Conservation (phyloP, 371 early-diverging fungal genomes). For the Circinella minor region DNA sequence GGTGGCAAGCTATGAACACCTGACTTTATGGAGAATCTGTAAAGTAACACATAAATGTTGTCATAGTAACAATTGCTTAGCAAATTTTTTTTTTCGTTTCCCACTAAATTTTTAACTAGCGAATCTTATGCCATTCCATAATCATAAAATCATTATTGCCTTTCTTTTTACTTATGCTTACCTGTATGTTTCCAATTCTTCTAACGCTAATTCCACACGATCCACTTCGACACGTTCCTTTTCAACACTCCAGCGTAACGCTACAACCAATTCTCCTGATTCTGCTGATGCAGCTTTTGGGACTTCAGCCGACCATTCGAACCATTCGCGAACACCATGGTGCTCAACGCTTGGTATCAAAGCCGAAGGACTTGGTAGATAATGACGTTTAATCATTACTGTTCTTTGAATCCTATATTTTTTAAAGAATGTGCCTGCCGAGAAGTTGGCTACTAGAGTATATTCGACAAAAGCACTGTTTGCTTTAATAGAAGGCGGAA, state of each 20-base stretch:
- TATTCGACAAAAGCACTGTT: constrained; percentile 50
- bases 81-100: neutral
- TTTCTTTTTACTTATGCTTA: constrained; percentile 11
- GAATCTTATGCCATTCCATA: too few relatives aligned
- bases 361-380: constrained; percentile 46
- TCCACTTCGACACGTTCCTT: constrained; percentile 49
- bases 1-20: constrained; percentile 46
- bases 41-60: neutral
- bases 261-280: constrained; percentile 46
- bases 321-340: constrained; percentile 49
- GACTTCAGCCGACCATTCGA: constrained; percentile 51
- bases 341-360: constrained; percentile 47
- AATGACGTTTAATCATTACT: constrained; percentile 44
- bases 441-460: constrained; percentile 46
- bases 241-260: constrained; percentile 50
- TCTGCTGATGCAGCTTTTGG: constrained; percentile 51
- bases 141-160: too few relatives aligned
- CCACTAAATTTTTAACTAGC: neutral
- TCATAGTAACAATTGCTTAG: neutral
- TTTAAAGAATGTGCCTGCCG: constrained; percentile 54
- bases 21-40: constrained; percentile 42
- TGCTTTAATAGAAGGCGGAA: constrained; percentile 41
- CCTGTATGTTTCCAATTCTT: constrained; percentile 51
- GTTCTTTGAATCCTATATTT: constrained; percentile 44
- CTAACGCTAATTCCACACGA: constrained; percentile 36